A percentile compares a stretch with the other conserved stretches of the same genome.
Evolutionary conservation across 2,329 filamentous ascomycete species (phyloP).

Genomic region (Cryphonectria japonica): DNA sequence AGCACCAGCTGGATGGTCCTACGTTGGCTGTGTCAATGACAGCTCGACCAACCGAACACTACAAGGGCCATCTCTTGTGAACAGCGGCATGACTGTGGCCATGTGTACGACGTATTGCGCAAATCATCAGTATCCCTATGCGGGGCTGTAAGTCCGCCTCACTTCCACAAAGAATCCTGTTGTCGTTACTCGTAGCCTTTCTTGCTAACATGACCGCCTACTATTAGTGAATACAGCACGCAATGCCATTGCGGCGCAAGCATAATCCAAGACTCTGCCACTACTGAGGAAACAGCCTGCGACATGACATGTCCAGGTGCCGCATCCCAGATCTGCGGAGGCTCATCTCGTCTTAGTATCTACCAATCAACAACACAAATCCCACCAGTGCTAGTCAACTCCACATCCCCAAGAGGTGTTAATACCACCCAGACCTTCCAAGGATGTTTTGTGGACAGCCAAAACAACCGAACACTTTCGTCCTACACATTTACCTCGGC

Average conservation of each 20-base stretch:
- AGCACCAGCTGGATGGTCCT: slow-evolving; percentile 9
- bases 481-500: not conserved
- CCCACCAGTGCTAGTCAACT: slow-evolving; percentile 16
- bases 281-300: slow-evolving; percentile 44
- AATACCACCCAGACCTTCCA: not conserved
- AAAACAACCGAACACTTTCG: not conserved
- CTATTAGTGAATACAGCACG: slow-evolving; percentile 26
- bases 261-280: slow-evolving; percentile 30
- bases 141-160: slow-evolving; percentile 22
- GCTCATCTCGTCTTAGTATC: slow-evolving; percentile 23
- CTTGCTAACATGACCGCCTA: not conserved
- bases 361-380: slow-evolving; percentile 28
- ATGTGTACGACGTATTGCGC: slow-evolving; percentile 28
- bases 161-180: too few species aligned
- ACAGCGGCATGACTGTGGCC: slow-evolving; percentile 28
- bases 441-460: slow-evolving; percentile 4
- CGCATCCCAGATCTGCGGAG: slow-evolving; percentile 28
- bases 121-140: slow-evolving; percentile 25
- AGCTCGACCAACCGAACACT: slow-evolving; percentile 30
- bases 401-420: slow-evolving; percentile 1
- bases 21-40: slow-evolving; percentile 28
- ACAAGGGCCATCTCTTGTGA: slow-evolving; percentile 26
- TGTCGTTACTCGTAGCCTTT: too few species aligned
- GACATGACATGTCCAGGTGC: slow-evolving; percentile 43
- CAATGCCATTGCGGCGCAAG: slow-evolving; percentile 34